phyloP scores from a whole-genome alignment of 108 stramenopile species.

The Nitzschia inconspicua region DNA sequence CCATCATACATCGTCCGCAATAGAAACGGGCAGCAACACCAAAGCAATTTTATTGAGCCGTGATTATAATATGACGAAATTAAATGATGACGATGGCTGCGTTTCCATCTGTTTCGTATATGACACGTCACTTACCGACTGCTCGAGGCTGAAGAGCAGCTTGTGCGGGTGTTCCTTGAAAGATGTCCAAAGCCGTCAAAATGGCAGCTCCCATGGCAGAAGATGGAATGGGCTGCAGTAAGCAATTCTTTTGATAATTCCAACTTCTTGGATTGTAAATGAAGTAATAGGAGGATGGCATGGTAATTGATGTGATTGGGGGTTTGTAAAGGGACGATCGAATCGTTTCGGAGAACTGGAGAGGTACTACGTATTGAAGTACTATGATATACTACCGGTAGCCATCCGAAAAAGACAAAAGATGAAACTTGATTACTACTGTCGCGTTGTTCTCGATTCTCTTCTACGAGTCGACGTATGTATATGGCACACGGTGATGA shows the following conservation, averaged over 20 bases:
- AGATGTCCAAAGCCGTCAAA: conserved; percentile 10
- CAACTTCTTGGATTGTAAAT: background rate
- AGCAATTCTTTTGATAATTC: conserved; percentile 12
- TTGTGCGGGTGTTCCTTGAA: conserved; percentile 8
- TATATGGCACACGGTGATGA: too few relatives aligned
- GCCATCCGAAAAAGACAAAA: too few relatives aligned
- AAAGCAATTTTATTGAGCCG: background rate
- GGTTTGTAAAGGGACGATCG: too few relatives aligned
- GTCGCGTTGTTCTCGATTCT: too few relatives aligned
- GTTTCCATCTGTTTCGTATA: background rate
- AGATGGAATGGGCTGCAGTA: conserved; percentile 7
- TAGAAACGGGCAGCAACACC: background rate
- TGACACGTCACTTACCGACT: conserved; percentile 8
- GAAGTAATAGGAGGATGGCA: background rate
- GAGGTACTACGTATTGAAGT: too few relatives aligned
- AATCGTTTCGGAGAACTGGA: too few relatives aligned
- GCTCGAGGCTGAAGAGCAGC: background rate
- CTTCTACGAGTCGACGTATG: too few relatives aligned
- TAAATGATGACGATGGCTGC: background rate
- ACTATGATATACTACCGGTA: too few relatives aligned
- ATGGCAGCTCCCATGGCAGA: conserved; percentile 2
- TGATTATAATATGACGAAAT: background rate
- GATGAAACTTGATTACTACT: too few relatives aligned
- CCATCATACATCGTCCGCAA: background rate
- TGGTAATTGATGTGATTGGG: background rate